A percentile compares a stretch with the other conserved stretches of the same genome.
These are phyloP conservation scores for Ascochyta lentis DNA, from an alignment of 2,329 filamentous ascomycete species.

Conservation along the genomic window DNA sequence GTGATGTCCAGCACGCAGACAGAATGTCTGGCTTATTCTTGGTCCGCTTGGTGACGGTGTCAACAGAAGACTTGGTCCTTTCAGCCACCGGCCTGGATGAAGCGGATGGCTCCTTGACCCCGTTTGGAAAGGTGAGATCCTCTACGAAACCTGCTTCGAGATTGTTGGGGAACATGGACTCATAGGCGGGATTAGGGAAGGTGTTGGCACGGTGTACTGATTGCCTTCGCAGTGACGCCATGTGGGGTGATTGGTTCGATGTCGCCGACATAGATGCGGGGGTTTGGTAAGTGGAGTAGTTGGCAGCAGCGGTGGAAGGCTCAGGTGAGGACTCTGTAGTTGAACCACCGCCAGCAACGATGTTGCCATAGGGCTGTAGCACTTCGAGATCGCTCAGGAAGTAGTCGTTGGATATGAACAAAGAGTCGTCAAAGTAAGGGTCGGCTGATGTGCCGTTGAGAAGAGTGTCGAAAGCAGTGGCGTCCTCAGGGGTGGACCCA, in stretches of 20 bases:
- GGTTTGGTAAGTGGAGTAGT: conserved; percentile 33
- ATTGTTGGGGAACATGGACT: conserved; percentile 48
- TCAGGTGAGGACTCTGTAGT: conserved; percentile 50
- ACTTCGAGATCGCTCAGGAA: conserved; percentile 50
- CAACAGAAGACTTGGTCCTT: conserved; percentile 22
- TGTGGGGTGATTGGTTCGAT: conserved; percentile 34
- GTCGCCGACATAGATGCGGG: conserved; percentile 30
- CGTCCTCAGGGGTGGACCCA: conserved; percentile 41
- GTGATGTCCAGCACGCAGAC: conserved; percentile 52
- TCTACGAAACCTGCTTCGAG: conserved; percentile 45
- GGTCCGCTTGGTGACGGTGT: conserved; percentile 43
- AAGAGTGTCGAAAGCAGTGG: conserved; percentile 40
- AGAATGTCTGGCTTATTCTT: conserved; percentile 47
- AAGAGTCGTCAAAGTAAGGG: conserved; percentile 47
- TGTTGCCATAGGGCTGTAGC: conserved; percentile 46
- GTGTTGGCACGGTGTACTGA: conserved; percentile 39
- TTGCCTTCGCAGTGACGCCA: conserved; percentile 34
- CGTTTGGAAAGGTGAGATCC: conserved; percentile 47
- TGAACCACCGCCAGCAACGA: conserved; percentile 38
- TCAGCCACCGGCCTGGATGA: conserved; percentile 25
- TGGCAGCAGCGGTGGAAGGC: conserved; percentile 30
- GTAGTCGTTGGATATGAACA: conserved; percentile 49
- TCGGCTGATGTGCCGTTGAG: conserved; percentile 40
- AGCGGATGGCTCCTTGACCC: conserved; percentile 35
- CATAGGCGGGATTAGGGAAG: conserved; percentile 44